Conservation (phyloP, 1,139 yeast species). For the Kurtzmaniella quercitrusa region DNA sequence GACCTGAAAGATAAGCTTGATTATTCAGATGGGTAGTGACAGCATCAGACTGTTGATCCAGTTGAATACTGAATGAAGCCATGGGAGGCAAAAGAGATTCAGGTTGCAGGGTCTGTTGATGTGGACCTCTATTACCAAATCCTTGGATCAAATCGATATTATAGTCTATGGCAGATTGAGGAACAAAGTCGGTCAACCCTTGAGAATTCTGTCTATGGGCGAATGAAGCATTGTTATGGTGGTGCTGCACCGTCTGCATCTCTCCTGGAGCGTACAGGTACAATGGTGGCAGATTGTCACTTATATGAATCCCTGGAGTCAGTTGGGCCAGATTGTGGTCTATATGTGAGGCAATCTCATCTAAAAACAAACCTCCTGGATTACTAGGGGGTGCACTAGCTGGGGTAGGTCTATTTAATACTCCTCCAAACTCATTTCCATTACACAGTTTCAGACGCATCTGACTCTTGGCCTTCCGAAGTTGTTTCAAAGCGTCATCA, state of each 20-base stretch:
- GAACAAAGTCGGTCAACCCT: background rate
- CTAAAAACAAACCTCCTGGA: constrained; percentile 9
- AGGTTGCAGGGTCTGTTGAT: background rate
- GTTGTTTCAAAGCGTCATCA: constrained; percentile 42
- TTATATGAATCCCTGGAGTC: constrained; percentile 7
- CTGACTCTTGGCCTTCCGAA: constrained; percentile 30
- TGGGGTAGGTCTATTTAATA: background rate
- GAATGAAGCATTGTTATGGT: constrained; percentile 8
- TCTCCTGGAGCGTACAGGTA: constrained; percentile 4
- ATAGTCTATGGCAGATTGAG: background rate
- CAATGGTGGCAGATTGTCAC: constrained; percentile 12
- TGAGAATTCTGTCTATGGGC: constrained; percentile 4
- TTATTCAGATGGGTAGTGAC: background rate
- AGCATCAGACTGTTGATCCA: background rate
- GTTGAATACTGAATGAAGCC: constrained; percentile 26
- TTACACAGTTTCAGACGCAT: constrained; percentile 1
- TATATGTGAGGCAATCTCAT: constrained; percentile 18
- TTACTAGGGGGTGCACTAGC: background rate
- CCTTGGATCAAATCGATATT: constrained; percentile 1
- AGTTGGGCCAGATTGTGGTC: constrained; percentile 8
- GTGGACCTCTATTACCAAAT: background rate
- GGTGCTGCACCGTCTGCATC: constrained; percentile 7
- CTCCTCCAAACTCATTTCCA: constrained; percentile 2
- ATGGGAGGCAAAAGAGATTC: constrained; percentile 32
- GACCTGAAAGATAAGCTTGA: background rate